Base-by-base conservation (phyloP, 352 stramenopile species). In the Pythium insidiosum region DNA sequence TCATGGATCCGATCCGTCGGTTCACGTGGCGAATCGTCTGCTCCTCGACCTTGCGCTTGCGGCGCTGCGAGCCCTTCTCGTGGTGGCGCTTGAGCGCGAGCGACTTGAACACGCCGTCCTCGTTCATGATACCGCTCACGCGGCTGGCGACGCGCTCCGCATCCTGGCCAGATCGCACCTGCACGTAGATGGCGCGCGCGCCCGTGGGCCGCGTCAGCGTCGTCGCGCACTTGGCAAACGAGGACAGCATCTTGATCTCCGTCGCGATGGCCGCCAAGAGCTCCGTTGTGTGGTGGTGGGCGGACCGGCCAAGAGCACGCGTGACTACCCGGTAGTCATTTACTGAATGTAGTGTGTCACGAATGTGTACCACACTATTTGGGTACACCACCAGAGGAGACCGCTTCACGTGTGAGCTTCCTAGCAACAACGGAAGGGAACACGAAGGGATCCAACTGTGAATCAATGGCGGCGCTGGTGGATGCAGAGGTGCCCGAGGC, bases 51-150 rank as follows among this genome's bases (percentile, higher is more conserved):
- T 89, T 88, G 54, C 79, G 79, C 41, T 86, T 88, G 62, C 76
- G 76, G 52, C 73, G 69, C 63, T 84, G 68, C 68, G 73, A 88
- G 45, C 85, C 83, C 55, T 92, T 92, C 53, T 92, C 79, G 56
- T 92, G 79, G 55, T 80, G 77, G 31, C 69, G 59, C 59, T 84
- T 84, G 56, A 74, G 75, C 55, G 56, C 49, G 35, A 87, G 65
- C 50, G 68, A 70, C 59, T 85, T 87, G 47, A 87, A 66, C 50
- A 81, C 73, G 31, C 78, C 78, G 61, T 91, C 78, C 41, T 81
- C 68, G 43, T 78, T 74, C 68, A 85, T 65, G 49, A 86, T 73
- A 55, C 61, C 68, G 52, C 85, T 70, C 54, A 88, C 64, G 35
- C 72, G 67, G 45, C 66, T 77, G 29, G 56, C 56, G 20, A 83